These are phyloP conservation scores for Stemphylium vesicarium DNA, from an alignment of 2,329 filamentous ascomycete genomes.

Conservation along the genomic window DNA sequence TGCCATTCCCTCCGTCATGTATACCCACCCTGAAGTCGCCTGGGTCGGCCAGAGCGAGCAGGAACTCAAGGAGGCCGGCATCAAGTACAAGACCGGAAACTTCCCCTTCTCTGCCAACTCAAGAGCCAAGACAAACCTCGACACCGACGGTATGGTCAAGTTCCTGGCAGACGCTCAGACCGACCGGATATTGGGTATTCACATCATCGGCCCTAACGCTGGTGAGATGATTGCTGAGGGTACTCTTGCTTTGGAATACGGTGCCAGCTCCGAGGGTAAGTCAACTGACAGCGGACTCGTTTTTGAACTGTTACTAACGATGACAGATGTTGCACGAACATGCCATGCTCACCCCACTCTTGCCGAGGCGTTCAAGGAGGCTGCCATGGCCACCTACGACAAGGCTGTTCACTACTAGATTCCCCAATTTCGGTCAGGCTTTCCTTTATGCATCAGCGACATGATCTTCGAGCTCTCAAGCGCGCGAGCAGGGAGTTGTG, in stretches of 20 bases:
- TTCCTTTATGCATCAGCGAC: conserved; percentile 45
- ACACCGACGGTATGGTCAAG: conserved; percentile 95
- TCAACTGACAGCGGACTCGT: conserved; percentile 45
- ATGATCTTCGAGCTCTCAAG: conserved; percentile 43
- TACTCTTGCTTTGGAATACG: conserved; percentile 93
- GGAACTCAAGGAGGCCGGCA: conserved; percentile 86
- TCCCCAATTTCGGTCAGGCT: conserved; percentile 33
- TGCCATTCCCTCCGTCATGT: conserved; percentile 98
- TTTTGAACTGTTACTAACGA: conserved; percentile 20
- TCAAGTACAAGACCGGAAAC: conserved; percentile 89
- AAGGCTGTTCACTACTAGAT: conserved; percentile 91
- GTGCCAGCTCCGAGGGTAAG: conserved; percentile 89
- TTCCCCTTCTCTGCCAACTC: conserved; percentile 99
- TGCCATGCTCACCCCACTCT: conserved; percentile 97
- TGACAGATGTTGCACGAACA: conserved; percentile 65
- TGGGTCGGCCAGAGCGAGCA: conserved; percentile 99
- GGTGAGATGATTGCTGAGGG: conserved; percentile 99
- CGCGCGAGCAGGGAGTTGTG: conserved; percentile 43
- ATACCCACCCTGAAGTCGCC: conserved; percentile 96
- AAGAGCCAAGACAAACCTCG: conserved; percentile 97
- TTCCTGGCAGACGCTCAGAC: conserved; percentile 96
- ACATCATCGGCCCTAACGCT: conserved; percentile 95
- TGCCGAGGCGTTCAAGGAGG: conserved; percentile 98
- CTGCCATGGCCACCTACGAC: conserved; percentile 94
- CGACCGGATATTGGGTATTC: conserved; percentile 90